Percentiles rank a stretch among this genome's conserved stretches.
phyloP scores from a whole-genome alignment of 768 basidiomycete genomes.

The Kwoniella shandongensis region DNA sequence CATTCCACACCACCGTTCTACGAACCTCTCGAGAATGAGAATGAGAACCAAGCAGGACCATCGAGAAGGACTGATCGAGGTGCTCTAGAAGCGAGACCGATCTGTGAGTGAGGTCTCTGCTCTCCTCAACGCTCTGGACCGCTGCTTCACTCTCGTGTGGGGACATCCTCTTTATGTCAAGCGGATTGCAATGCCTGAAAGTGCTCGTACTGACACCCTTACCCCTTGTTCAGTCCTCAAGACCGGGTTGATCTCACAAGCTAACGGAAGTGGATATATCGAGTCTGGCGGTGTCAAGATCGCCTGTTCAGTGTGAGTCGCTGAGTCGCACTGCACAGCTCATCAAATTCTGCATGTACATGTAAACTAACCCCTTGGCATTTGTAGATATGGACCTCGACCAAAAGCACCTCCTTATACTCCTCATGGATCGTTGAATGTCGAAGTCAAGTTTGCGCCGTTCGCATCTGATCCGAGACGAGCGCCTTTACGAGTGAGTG shows the following conservation, averaged over 20 bases:
- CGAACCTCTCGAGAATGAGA: conserved; percentile 37
- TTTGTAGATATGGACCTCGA: conserved; percentile 64
- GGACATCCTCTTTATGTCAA: conserved; percentile 17
- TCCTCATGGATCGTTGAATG: conserved; percentile 79
- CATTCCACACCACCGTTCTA: conserved; percentile 70
- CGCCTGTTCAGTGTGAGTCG: conserved; percentile 86
- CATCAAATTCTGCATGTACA: not conserved
- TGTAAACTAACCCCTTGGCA: not conserved
- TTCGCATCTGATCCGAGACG: conserved; percentile 78
- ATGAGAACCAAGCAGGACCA: conserved; percentile 12
- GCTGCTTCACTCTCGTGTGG: not conserved
- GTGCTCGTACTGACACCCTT: conserved; percentile 6
- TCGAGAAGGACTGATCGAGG: conserved; percentile 57
- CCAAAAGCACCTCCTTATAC: conserved; percentile 56
- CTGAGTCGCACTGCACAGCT: not conserved
- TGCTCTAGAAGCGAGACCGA: conserved; percentile 71
- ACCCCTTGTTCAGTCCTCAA: conserved; percentile 73
- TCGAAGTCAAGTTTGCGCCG: conserved; percentile 95
- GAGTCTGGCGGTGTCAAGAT: conserved; percentile 90
- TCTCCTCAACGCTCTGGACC: not conserved
- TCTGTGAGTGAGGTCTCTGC: conserved; percentile 63
- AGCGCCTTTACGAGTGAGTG: conserved; percentile 78
- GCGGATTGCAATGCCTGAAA: conserved; percentile 17
- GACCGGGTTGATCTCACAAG: conserved; percentile 84
- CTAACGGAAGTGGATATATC: conserved; percentile 95